These are phyloP conservation scores for Pisolithus thermaeus DNA, from an alignment of 1,284 basidiomycete species.

Conservation along the genomic window DNA sequence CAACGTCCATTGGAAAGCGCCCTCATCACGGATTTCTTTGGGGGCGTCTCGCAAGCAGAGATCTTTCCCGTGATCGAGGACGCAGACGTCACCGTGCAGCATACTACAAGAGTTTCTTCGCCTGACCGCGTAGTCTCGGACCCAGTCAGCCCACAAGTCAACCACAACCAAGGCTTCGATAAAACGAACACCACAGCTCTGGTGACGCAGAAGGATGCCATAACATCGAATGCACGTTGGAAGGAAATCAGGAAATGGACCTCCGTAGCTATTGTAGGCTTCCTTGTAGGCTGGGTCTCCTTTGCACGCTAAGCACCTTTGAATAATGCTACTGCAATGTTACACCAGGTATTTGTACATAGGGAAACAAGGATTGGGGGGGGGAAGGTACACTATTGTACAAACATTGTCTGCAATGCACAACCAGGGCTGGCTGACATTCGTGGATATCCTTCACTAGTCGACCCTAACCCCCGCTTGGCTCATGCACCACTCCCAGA, in stretches of 20 bases:
- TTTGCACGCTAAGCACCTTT: conserved; percentile 12
- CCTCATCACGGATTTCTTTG: conserved; percentile 93
- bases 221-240: conserved; percentile 18
- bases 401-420: background rate
- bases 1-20: conserved; percentile 60
- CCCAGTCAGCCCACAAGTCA: background rate
- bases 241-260: conserved; percentile 25
- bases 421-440: background rate
- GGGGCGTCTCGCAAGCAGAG: conserved; percentile 85
- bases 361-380: background rate
- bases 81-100: background rate
- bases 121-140: conserved; percentile 1
- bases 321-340: background rate
- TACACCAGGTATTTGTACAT: background rate
- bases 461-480: conserved; percentile 27
- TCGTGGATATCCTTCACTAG: background rate
- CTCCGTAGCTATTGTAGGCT: conserved; percentile 21
- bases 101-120: background rate
- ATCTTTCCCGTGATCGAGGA: conserved; percentile 28
- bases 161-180: background rate
- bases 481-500: conserved; percentile 38
- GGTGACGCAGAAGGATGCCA: background rate
- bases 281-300: conserved; percentile 26
- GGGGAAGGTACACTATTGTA: background rate
- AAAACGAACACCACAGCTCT: background rate